A percentile compares a stretch with the other conserved stretches of the same genome.
These are phyloP conservation scores for Dictyostelium discoideum DNA, from an alignment of 78 protist genomes.

Conservation along the genomic window dicty_2.7 NC_007088.5:7485001-7485500, in stretches of 20 bases:
- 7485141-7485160: too few relatives aligned
- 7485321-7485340: constrained; percentile 72
- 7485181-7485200: not conserved
- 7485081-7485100: too few relatives aligned
- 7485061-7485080: too few relatives aligned
- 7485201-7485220: constrained; percentile 80
- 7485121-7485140: too few relatives aligned
- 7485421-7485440: constrained; percentile 75
- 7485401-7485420: constrained; percentile 48
- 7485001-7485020: too few relatives aligned
- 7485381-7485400: constrained; percentile 70
- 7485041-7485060: too few relatives aligned
- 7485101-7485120: too few relatives aligned
- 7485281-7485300: constrained; percentile 85
- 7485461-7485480: constrained; percentile 34
- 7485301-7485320: constrained; percentile 36
- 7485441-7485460: constrained; percentile 85
- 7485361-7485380: constrained; percentile 71
- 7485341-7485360: constrained; percentile 87
- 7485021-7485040: too few relatives aligned
- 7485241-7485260: constrained; percentile 65
- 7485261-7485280: constrained; percentile 79
- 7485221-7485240: constrained; percentile 74
- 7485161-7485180: too few relatives aligned
- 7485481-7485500: constrained; percentile 83